Evolutionary conservation across 306 rosid species (phyloP).

Genomic region (Albizia julibrissin): DNA sequence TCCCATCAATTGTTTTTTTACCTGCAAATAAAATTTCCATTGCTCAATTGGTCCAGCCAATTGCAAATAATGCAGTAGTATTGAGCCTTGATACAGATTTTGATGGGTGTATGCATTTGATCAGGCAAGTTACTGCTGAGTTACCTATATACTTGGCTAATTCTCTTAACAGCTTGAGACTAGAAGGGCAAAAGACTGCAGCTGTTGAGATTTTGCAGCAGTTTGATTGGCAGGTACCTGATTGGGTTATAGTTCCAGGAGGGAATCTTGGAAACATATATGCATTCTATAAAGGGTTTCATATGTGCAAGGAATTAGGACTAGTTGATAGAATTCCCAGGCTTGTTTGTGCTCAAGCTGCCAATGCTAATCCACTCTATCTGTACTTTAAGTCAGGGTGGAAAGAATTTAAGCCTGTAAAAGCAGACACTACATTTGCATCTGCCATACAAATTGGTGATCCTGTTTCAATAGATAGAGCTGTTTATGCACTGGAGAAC

Average conservation of each 20-base stretch:
- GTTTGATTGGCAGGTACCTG: slow-evolving; percentile 62
- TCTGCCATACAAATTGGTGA: slow-evolving; percentile 65
- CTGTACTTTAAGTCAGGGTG: slow-evolving; percentile 55
- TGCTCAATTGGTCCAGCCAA: slow-evolving; percentile 61
- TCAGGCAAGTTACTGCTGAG: slow-evolving; percentile 54
- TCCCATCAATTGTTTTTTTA: slow-evolving; percentile 53
- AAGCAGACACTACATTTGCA: slow-evolving; percentile 57
- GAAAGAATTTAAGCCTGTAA: slow-evolving; percentile 52
- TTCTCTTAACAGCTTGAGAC: slow-evolving; percentile 51
- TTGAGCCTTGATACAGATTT: slow-evolving; percentile 62
- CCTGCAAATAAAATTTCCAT: slow-evolving; percentile 52
- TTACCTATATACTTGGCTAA: slow-evolving; percentile 56
- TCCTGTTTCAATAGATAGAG: slow-evolving; percentile 64
- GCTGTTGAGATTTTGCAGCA: slow-evolving; percentile 66
- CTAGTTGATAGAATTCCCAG: slow-evolving; percentile 59
- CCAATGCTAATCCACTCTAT: slow-evolving; percentile 62
- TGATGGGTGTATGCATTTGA: slow-evolving; percentile 61
- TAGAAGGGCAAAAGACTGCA: slow-evolving; percentile 64
- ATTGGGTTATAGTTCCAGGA: slow-evolving; percentile 62
- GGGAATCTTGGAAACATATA: slow-evolving; percentile 64
- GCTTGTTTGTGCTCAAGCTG: slow-evolving; percentile 67
- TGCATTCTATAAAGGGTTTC: slow-evolving; percentile 64
- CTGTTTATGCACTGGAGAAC: slow-evolving; percentile 53
- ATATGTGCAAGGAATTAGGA: slow-evolving; percentile 61
- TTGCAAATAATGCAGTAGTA: slow-evolving; percentile 60